Evolutionary conservation across 2,329 filamentous ascomycete species (phyloP).

Genomic region (Diaporthe helianthi): DNA sequence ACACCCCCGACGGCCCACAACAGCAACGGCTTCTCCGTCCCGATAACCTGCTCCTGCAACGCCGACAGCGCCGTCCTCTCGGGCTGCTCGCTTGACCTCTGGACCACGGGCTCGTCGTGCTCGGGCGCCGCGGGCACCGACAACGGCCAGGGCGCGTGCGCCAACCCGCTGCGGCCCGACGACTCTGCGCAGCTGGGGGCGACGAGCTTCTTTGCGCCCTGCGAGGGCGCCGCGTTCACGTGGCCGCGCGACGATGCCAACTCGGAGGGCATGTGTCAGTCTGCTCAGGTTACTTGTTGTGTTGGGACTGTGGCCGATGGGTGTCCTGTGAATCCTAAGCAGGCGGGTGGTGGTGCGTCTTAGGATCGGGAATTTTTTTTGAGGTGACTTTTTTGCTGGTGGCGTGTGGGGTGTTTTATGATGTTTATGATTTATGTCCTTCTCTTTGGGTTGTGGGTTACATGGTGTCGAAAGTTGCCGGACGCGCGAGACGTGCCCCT

Average conservation of each 20-base stretch:
- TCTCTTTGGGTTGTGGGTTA: neutral
- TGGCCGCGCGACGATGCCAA: constrained; percentile 31
- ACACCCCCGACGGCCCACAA: neutral
- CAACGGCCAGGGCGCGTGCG: constrained; percentile 24
- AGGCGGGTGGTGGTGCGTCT: neutral
- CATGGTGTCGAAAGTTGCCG: neutral
- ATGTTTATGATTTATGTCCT: neutral
- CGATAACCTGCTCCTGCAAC: constrained; percentile 34
- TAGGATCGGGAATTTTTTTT: neutral
- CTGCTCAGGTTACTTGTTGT: constrained; percentile 29
- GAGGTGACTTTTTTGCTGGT: too few relatives aligned
- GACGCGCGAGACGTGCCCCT: neutral
- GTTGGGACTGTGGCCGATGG: constrained; percentile 23
- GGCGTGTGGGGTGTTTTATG: neutral
- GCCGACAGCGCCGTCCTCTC: constrained; percentile 22
- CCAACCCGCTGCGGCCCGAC: constrained; percentile 28
- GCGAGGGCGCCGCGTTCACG: constrained; percentile 32
- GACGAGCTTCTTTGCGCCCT: constrained; percentile 26
- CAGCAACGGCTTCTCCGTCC: constrained; percentile 33
- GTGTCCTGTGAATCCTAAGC: constrained; percentile 26
- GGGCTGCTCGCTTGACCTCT: constrained; percentile 32
- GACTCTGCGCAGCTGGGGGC: neutral
- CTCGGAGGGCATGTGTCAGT: constrained; percentile 26
- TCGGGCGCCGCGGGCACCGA: constrained; percentile 8
- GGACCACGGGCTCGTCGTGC: constrained; percentile 16